These are phyloP conservation scores for Rhizopogon rudus DNA, from an alignment of 768 basidiomycete species.

Conservation along the genomic window DNA sequence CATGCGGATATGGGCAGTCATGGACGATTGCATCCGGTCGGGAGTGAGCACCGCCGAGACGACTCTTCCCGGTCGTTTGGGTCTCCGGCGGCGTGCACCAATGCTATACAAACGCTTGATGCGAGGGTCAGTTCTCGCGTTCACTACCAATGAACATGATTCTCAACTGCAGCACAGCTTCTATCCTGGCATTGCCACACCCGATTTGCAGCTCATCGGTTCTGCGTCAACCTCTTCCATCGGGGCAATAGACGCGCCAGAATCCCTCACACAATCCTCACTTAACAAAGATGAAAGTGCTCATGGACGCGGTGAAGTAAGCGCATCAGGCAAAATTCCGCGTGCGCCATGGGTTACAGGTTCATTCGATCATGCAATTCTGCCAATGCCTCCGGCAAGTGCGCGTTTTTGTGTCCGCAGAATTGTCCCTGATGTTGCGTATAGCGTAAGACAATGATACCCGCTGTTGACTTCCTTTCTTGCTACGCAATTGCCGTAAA, in stretches of 20 bases:
- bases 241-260: conserved; percentile 22
- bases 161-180: conserved; percentile 30
- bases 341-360: conserved; percentile 55
- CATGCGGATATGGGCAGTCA: conserved; percentile 82
- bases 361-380: conserved; percentile 70
- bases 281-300: neutral
- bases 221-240: conserved; percentile 13
- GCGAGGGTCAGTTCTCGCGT: conserved; percentile 56
- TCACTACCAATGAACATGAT: neutral
- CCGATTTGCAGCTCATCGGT: conserved; percentile 33
- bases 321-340: conserved; percentile 1
- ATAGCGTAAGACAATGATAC: conserved; percentile 81
- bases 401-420: conserved; percentile 1
- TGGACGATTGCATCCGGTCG: conserved; percentile 86
- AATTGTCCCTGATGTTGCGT: neutral
- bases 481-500: conserved; percentile 95
- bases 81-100: conserved; percentile 78
- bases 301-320: conserved; percentile 1
- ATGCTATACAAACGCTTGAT: conserved; percentile 87
- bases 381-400: conserved; percentile 80
- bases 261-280: neutral
- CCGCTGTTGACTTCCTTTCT: conserved; percentile 89
- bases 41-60: conserved; percentile 79
- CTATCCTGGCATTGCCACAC: conserved; percentile 43
- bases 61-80: conserved; percentile 82